Conservation (phyloP, 2,329 filamentous ascomycete species). For the Botrytis sinoallii region DNA sequence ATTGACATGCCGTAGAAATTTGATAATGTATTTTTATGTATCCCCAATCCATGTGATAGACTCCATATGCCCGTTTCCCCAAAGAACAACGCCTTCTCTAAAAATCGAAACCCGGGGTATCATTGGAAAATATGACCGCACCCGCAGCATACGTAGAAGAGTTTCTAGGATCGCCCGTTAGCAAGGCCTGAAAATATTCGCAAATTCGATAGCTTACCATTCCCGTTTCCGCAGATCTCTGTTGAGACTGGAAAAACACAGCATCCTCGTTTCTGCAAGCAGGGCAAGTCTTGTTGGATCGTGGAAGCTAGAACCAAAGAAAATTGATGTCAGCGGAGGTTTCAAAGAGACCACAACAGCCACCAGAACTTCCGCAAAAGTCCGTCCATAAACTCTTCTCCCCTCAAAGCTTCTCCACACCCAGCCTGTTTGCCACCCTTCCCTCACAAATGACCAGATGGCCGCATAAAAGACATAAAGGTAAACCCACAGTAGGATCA, state of each 20-base stretch:
- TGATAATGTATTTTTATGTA: neutral
- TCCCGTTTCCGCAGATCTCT: conserved; percentile 93
- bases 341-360: conserved; percentile 18
- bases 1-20: conserved; percentile 1
- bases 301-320: conserved; percentile 70
- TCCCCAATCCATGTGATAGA: conserved; percentile 22
- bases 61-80: conserved; percentile 5
- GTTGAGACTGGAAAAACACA: conserved; percentile 98
- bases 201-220: conserved; percentile 66
- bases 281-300: conserved; percentile 81
- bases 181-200: neutral
- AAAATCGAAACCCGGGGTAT: conserved; percentile 25
- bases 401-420: neutral
- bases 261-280: conserved; percentile 83
- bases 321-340: conserved; percentile 41
- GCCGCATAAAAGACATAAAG: conserved; percentile 49
- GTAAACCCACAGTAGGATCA: conserved; percentile 92
- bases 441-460: conserved; percentile 43
- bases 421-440: neutral
- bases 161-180: conserved; percentile 58
- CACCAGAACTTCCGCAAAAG: neutral
- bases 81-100: conserved; percentile 17
- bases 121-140: conserved; percentile 83
- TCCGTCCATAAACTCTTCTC: conserved; percentile 2
- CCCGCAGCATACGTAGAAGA: conserved; percentile 90